These are phyloP conservation scores for Penicillium ucsense DNA, from an alignment of 495 filamentous ascomycete species.

Conservation along the genomic window DNA sequence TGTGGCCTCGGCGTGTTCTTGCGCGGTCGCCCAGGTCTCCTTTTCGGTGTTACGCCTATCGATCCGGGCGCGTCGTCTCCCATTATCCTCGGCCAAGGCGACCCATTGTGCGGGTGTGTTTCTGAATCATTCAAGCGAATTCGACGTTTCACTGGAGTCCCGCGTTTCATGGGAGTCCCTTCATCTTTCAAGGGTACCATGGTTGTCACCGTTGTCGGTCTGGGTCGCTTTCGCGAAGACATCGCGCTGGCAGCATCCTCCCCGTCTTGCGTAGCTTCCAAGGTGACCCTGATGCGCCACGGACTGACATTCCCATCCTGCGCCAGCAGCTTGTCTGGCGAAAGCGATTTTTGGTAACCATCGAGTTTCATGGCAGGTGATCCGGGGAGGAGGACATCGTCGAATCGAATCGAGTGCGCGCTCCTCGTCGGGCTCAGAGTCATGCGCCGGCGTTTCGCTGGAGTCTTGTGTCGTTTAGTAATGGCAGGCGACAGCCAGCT, in stretches of 20 bases:
- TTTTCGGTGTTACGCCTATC: slow-evolving; percentile 13
- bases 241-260: slow-evolving; percentile 23
- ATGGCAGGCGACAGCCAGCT: slow-evolving; percentile 35
- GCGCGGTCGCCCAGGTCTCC: slow-evolving; percentile 30
- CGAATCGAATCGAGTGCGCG: slow-evolving; percentile 35
- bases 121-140: slow-evolving; percentile 40
- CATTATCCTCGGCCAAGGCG: slow-evolving; percentile 24
- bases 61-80: slow-evolving; percentile 25
- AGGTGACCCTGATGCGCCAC: slow-evolving; percentile 49
- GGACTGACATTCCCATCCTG: slow-evolving; percentile 37
- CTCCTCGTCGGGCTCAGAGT: slow-evolving; percentile 31
- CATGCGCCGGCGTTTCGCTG: slow-evolving; percentile 27
- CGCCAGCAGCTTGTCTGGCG: slow-evolving; percentile 24
- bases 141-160: slow-evolving; percentile 29
- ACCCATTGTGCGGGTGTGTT: slow-evolving; percentile 15
- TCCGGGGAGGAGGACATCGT: slow-evolving; percentile 36
- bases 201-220: slow-evolving; percentile 37
- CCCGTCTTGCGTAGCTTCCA: slow-evolving; percentile 47
- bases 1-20: slow-evolving; percentile 22
- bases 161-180: slow-evolving; percentile 17
- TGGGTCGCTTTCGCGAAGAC: slow-evolving; percentile 26
- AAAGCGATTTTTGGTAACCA: slow-evolving; percentile 23
- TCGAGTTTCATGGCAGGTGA: slow-evolving; percentile 29
- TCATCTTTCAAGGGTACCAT: slow-evolving; percentile 47
- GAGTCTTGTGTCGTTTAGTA: slow-evolving; percentile 22